phyloP scores from a whole-genome alignment of 2,329 filamentous ascomycete genomes.

The Penicillium sp. region DNA sequence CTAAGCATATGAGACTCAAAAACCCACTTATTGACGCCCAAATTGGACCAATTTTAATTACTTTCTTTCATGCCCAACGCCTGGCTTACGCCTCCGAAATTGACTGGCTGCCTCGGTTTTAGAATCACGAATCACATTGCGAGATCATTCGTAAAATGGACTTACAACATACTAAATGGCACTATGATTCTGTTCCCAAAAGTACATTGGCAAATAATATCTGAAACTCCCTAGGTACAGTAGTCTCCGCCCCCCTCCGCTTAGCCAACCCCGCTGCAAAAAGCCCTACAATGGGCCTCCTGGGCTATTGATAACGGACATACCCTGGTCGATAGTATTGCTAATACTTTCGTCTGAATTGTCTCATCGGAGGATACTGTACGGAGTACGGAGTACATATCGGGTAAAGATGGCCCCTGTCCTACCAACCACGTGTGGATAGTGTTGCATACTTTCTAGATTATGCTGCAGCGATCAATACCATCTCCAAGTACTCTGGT shows the following conservation, averaged over 20 bases:
- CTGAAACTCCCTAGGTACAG: conserved; percentile 3
- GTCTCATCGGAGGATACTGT: neutral
- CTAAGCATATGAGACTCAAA: conserved; percentile 4
- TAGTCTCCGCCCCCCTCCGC: neutral
- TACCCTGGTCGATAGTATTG: neutral
- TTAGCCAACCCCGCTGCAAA: neutral
- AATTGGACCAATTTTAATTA: conserved; percentile 12
- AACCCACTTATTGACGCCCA: conserved; percentile 16
- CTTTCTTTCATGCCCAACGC: conserved; percentile 26
- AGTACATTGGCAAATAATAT: conserved; percentile 3
- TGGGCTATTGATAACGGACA: neutral
- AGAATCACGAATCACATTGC: neutral
- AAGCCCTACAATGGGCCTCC: neutral
- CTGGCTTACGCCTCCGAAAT: conserved; percentile 14
- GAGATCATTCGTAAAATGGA: neutral
- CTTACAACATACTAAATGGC: neutral
- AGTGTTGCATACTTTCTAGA: neutral
- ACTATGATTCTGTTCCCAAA: neutral
- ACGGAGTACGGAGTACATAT: neutral
- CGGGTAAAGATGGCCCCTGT: neutral
- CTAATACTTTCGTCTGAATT: neutral
- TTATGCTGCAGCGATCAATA: neutral
- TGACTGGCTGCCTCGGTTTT: conserved; percentile 6
- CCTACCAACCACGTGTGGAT: conserved; percentile 3
- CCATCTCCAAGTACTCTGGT: neutral